Percentiles rank a stretch among this genome's conserved stretches.
These are phyloP conservation scores for Tuber melanosporum DNA, from an alignment of 495 filamentous ascomycete genomes.

Conservation along the genomic window DNA sequence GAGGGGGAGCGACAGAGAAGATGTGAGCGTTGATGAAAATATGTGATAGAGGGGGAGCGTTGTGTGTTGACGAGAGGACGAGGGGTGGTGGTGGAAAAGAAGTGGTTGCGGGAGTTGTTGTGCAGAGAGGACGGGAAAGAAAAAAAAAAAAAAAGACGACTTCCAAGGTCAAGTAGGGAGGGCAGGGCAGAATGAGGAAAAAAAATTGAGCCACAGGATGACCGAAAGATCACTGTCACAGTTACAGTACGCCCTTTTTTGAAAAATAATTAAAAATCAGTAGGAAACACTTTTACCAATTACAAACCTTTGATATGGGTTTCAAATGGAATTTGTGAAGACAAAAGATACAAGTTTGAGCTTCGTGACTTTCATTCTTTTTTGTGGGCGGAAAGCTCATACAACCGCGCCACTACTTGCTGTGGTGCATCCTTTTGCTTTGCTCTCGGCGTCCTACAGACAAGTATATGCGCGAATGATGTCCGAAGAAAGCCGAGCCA, in stretches of 20 bases:
- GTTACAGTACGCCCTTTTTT: not conserved
- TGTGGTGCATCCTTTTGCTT: not conserved
- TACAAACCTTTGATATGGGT: not conserved
- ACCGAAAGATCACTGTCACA: not conserved
- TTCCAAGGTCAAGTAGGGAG: constrained; percentile 26
- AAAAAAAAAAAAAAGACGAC: constrained; percentile 21
- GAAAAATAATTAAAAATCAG: not conserved
- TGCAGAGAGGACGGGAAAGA: constrained; percentile 23
- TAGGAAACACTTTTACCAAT: not conserved
- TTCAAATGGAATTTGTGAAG: not conserved
- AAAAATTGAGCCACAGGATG: not conserved
- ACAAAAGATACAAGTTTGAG: not conserved
- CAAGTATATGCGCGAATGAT: not conserved
- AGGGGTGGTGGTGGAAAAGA: constrained; percentile 23
- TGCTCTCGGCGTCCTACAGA: not conserved
- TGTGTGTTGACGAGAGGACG: constrained; percentile 15
- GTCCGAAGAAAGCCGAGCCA: not conserved
- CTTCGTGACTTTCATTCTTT: constrained; percentile 4
- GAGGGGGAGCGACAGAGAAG: constrained; percentile 21
- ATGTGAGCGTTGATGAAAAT: constrained; percentile 26
- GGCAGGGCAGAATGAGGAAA: constrained; percentile 5
- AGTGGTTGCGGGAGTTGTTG: constrained; percentile 30
- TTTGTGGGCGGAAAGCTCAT: not conserved
- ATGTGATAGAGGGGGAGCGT: not conserved
- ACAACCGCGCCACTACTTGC: not conserved